A percentile compares a stretch with the other conserved stretches of the same genome.
Conservation (phyloP, 148 eudicot species). For the Fagopyrum homotropicum region DNA sequence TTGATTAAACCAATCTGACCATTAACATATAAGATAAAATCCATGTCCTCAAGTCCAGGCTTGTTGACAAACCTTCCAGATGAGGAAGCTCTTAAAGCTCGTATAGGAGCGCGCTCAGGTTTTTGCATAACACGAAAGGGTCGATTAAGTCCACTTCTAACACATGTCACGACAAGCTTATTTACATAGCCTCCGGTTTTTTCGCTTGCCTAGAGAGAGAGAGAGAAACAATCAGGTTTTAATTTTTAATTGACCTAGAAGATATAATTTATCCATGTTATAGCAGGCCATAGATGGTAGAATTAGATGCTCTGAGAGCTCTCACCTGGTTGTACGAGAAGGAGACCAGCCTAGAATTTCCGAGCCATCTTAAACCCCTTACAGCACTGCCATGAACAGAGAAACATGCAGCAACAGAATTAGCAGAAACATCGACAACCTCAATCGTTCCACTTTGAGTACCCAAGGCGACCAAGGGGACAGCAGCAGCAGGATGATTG, state of each 20-base stretch:
- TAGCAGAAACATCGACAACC: constrained; percentile 84
- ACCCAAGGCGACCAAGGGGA: constrained; percentile 96
- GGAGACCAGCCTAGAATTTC: constrained; percentile 90
- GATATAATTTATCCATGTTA: background rate
- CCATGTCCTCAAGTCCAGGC: background rate
- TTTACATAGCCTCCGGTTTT: constrained; percentile 87
- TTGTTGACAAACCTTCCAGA: constrained; percentile 71
- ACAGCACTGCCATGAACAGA: constrained; percentile 68
- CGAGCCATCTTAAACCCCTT: constrained; percentile 96
- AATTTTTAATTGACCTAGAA: background rate
- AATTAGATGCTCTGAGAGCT: background rate
- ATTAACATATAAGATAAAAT: background rate
- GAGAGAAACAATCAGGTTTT: background rate
- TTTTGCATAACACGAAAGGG: constrained; percentile 84
- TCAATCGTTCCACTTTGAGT: constrained; percentile 88
- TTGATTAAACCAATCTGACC: background rate
- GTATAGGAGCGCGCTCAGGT: constrained; percentile 95
- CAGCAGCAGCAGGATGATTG: constrained; percentile 88
- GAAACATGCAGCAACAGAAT: constrained; percentile 79
- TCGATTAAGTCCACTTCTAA: constrained; percentile 89
- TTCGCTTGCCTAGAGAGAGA: constrained; percentile 62
- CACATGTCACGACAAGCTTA: constrained; percentile 84
- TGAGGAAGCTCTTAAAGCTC: constrained; percentile 96
- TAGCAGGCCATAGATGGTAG: background rate
- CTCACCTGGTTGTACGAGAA: constrained; percentile 81